phyloP scores from a whole-genome alignment of 371 early-diverging fungal species.

The Umbelopsis sp. region DNA sequence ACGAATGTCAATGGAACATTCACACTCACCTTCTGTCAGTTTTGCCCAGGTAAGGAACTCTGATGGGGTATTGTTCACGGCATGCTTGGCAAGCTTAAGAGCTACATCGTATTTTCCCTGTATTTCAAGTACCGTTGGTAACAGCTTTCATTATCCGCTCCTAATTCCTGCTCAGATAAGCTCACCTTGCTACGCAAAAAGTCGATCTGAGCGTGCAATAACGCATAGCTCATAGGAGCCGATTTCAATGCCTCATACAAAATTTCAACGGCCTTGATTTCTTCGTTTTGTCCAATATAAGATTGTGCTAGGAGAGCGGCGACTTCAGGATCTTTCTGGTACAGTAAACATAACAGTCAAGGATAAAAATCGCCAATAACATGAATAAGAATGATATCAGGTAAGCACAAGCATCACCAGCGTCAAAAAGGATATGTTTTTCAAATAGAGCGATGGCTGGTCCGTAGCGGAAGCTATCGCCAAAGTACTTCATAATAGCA shows the following conservation, averaged over 20 bases:
- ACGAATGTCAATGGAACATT: background rate
- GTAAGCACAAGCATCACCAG: background rate
- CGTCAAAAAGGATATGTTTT: conserved; percentile 38
- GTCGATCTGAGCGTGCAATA: conserved; percentile 87
- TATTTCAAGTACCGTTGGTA: background rate
- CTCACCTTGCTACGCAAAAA: conserved; percentile 78
- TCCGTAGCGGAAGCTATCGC: conserved; percentile 77
- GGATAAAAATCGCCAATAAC: conserved; percentile 5
- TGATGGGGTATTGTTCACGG: conserved; percentile 91
- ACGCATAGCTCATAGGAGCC: conserved; percentile 79
- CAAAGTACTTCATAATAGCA: conserved; percentile 87
- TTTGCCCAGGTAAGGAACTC: conserved; percentile 96
- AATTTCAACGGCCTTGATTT: conserved; percentile 86
- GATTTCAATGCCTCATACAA: conserved; percentile 81
- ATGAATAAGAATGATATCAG: background rate
- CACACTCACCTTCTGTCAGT: conserved; percentile 70
- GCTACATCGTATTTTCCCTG: conserved; percentile 77
- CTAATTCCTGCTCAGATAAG: background rate
- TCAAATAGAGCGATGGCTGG: conserved; percentile 83
- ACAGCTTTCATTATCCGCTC: too few relatives aligned
- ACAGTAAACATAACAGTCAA: conserved; percentile 48
- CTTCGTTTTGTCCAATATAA: conserved; percentile 82
- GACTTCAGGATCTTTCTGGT: conserved; percentile 85
- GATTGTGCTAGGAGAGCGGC: conserved; percentile 82
- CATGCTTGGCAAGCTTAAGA: conserved; percentile 84